Conservation (phyloP, 495 filamentous ascomycete species). For the Podospora sp. region DNA sequence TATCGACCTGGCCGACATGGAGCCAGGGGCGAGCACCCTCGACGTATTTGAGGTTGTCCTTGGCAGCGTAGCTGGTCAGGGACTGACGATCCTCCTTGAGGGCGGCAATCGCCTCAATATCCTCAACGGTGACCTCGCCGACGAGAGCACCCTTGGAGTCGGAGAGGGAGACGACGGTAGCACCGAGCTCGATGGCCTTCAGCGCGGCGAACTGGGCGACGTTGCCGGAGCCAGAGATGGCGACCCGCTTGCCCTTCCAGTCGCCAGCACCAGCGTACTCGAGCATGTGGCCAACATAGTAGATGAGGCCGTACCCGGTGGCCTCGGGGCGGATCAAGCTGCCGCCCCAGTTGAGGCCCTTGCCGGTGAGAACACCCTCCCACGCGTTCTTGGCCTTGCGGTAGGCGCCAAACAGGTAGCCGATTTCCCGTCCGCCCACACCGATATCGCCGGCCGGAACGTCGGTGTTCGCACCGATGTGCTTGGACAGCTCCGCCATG, state of each 20-base stretch:
- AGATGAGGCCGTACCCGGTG: conserved; percentile 95
- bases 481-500: conserved; percentile 91
- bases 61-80: conserved; percentile 61
- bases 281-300: conserved; percentile 98
- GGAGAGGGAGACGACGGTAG: conserved; percentile 88
- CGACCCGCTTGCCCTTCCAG: conserved; percentile 90
- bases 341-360: conserved; percentile 91
- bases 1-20: conserved; percentile 83
- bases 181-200: conserved; percentile 95
- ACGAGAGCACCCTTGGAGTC: conserved; percentile 87
- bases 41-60: conserved; percentile 81
- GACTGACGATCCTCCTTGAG: conserved; percentile 88
- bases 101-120: conserved; percentile 73
- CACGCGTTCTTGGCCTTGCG: conserved; percentile 83
- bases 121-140: conserved; percentile 73
- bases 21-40: conserved; percentile 88
- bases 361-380: conserved; percentile 95
- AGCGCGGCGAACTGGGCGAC: conserved; percentile 97
- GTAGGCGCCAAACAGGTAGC: conserved; percentile 96
- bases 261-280: conserved; percentile 81
- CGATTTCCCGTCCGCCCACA: conserved; percentile 85
- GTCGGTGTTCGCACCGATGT: conserved; percentile 96
- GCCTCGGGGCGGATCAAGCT: conserved; percentile 95
- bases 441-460: conserved; percentile 95
- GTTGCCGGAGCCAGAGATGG: conserved; percentile 96